Base-by-base conservation (phyloP, 2,329 filamentous ascomycete genomes). In the Penicillium sp. region DNA sequence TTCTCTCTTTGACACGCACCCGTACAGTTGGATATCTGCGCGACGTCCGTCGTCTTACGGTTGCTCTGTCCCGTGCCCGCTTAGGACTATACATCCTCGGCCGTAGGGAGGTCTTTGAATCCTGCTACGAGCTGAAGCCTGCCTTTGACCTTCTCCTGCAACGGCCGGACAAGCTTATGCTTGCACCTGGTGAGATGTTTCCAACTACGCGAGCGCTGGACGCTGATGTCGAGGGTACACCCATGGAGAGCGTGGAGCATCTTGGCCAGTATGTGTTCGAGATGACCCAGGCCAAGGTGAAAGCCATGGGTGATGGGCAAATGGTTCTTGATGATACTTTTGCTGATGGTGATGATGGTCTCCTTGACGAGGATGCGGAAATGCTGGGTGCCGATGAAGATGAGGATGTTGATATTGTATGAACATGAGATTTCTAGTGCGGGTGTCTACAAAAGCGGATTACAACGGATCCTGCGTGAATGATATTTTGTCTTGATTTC, bases 191-290 rank as follows among this genome's bases (percentile, higher is more conserved):
- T 13, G 93, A 98, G 70, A 79, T 97, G 71, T 94, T 81, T 75
- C 86, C 87, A 1, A 79, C 86, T 0, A 65, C 76, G 39, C 74
- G 87, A 30, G 58, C 60, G 4, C 62, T 69, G 13, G 71, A 73
- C 7, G 74, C 73, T 13, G 71, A 74, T 5, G 60, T 71, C 5
- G 70, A 66, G 28, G 68, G 67, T n/a, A 83, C 81, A 1, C 74
- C 80, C 14, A 97, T 98, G 87, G 86, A 91, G 56, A 80, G 86
- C 21, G 83, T 97, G 1, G 91, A 98, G 71, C 93, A 98, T 70
- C 67, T 98, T 23, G 93, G 93, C 0, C 86, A 95, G 68, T 98
- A 96, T 64, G 91, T 98, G 15, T 95, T 81, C 62, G 87, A 98
- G 65, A 98, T 98, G 88, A 94, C 89, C 3, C 79, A 84, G 58